Conservation (phyloP, 2,329 filamentous ascomycete genomes). For the Nemania sp. region DNA sequence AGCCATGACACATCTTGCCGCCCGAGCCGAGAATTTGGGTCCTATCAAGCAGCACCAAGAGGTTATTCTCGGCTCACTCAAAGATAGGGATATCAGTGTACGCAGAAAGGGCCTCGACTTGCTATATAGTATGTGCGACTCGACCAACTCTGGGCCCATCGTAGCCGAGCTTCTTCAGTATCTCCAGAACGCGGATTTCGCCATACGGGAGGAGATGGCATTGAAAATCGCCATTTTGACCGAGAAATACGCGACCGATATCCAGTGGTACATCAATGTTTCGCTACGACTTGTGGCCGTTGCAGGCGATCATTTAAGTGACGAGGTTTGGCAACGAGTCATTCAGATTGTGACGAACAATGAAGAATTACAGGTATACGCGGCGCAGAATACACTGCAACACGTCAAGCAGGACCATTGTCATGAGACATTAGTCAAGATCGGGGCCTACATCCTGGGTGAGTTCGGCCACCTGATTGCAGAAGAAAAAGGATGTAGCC, state of each 20-base stretch:
- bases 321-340: conserved; percentile 98
- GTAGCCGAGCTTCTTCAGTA: conserved; percentile 93
- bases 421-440: conserved; percentile 97
- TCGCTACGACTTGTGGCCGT: conserved; percentile 92
- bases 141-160: conserved; percentile 89
- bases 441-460: conserved; percentile 92
- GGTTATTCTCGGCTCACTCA: conserved; percentile 90
- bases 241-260: conserved; percentile 97
- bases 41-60: conserved; percentile 98
- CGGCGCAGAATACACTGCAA: conserved; percentile 87
- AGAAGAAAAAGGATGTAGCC: conserved; percentile 88
- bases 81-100: conserved; percentile 96
- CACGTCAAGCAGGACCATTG: conserved; percentile 93
- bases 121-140: conserved; percentile 99
- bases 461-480: conserved; percentile 97
- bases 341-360: conserved; percentile 99
- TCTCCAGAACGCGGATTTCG: conserved; percentile 94
- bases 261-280: conserved; percentile 99
- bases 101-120: conserved; percentile 93
- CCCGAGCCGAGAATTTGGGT: conserved; percentile 88
- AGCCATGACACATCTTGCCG: conserved; percentile 97
- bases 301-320: conserved; percentile 97
- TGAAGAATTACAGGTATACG: conserved; percentile 95
- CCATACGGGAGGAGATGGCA: conserved; percentile 98
- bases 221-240: conserved; percentile 98